A percentile compares a stretch with the other conserved stretches of the same genome.
phyloP scores from a whole-genome alignment of 2,329 filamentous ascomycete genomes.

The Cladosporium phlei region DNA sequence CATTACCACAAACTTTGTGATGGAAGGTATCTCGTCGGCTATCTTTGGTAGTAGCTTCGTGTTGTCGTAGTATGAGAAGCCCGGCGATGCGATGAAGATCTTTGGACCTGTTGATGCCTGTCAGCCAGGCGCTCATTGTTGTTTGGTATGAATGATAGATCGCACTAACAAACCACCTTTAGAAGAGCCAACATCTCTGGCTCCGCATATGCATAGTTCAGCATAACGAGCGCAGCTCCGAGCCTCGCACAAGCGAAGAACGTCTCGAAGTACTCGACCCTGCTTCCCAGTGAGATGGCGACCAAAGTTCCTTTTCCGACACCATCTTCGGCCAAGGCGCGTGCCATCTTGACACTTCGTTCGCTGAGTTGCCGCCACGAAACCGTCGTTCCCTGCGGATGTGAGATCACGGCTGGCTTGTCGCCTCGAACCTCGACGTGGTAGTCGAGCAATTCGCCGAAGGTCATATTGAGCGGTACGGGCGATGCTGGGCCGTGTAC shows the following conservation, averaged over 20 bases:
- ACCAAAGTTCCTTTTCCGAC: constrained; percentile 27
- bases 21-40: constrained; percentile 37
- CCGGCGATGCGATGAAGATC: constrained; percentile 62
- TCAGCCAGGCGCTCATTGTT: constrained; percentile 10
- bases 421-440: constrained; percentile 25
- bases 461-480: constrained; percentile 28
- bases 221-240: constrained; percentile 53
- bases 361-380: constrained; percentile 24
- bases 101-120: constrained; percentile 52
- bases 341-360: constrained; percentile 24
- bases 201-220: constrained; percentile 71
- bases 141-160: not conserved
- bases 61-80: constrained; percentile 59
- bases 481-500: constrained; percentile 26
- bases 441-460: constrained; percentile 26
- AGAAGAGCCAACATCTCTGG: constrained; percentile 65
- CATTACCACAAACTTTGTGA: constrained; percentile 53
- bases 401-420: constrained; percentile 25
- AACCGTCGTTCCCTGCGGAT: constrained; percentile 21
- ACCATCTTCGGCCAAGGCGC: constrained; percentile 26
- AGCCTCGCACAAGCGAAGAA: constrained; percentile 32
- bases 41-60: constrained; percentile 49
- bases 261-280: constrained; percentile 29
- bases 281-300: constrained; percentile 28
- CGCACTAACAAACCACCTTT: constrained; percentile 54